A percentile compares a stretch with the other conserved stretches of the same genome.
Evolutionary conservation across 495 filamentous ascomycete genomes (phyloP).

Genomic region (Penicilliopsis zonata): DNA sequence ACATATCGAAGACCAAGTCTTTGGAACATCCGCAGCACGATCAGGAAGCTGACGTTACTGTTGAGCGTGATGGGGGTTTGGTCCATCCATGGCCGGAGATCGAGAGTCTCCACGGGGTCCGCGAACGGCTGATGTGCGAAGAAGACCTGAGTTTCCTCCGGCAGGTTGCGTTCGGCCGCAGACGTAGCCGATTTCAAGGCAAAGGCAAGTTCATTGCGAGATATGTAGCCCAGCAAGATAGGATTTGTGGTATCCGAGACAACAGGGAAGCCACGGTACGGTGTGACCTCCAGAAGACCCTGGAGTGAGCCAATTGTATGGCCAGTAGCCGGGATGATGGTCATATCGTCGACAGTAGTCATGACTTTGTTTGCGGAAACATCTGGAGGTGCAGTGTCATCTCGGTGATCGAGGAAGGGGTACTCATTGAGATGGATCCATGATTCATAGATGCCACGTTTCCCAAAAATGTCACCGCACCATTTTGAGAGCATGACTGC

Average conservation of each 20-base stretch:
- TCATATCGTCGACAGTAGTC: conserved; percentile 83
- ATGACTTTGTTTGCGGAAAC: conserved; percentile 76
- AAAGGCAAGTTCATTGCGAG: conserved; percentile 77
- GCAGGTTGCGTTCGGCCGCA: conserved; percentile 39
- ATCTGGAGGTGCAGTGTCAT: conserved; percentile 72
- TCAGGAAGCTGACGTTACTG: conserved; percentile 55
- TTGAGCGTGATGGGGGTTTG: conserved; percentile 91
- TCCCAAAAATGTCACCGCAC: conserved; percentile 94
- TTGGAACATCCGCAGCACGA: conserved; percentile 85
- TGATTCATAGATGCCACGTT: conserved; percentile 89
- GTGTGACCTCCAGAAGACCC: conserved; percentile 54
- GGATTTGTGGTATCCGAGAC: conserved; percentile 58
- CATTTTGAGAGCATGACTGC: conserved; percentile 98
- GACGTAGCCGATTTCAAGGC: conserved; percentile 46
- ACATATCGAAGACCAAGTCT: conserved; percentile 87
- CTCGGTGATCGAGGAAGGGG: conserved; percentile 88
- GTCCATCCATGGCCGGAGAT: conserved; percentile 95
- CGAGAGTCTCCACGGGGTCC: conserved; percentile 66
- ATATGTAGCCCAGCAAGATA: conserved; percentile 81
- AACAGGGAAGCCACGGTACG: conserved; percentile 87
- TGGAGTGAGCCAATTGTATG: conserved; percentile 72
- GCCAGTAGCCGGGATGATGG: conserved; percentile 70
- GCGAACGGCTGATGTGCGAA: conserved; percentile 76
- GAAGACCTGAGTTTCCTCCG: conserved; percentile 63
- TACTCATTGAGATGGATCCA: conserved; percentile 98